Conservation (phyloP, 192 early-diverging fungal genomes). For the Mortierella antarctica region DNA sequence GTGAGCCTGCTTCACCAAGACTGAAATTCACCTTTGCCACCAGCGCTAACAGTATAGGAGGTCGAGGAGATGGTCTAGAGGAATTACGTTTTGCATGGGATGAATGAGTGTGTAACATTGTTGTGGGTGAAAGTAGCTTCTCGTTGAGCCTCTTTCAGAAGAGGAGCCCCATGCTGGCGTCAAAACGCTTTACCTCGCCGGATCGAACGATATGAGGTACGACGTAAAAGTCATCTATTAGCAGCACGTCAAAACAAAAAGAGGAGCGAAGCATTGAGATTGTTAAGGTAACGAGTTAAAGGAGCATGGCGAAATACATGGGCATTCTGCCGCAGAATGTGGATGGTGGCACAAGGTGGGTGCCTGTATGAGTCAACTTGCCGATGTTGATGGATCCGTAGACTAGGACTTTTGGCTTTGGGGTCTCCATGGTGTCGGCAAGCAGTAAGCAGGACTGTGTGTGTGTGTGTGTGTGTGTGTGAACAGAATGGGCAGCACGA, state of each 20-base stretch:
- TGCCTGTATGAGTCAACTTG: not conserved
- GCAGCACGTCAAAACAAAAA: not conserved
- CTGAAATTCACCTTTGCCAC: constrained; percentile 70
- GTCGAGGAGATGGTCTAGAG: constrained; percentile 56
- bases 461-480: not conserved
- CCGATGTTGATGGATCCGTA: constrained; percentile 83
- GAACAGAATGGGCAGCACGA: not conserved
- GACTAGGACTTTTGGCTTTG: constrained; percentile 59
- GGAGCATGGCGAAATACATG: not conserved
- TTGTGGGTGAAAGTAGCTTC: no score
- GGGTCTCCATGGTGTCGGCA: not conserved
- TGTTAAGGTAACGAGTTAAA: not conserved
- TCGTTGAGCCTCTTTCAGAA: no score
- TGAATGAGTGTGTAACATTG: constrained; percentile 2
- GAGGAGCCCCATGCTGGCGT: not conserved
- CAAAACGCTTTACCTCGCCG: constrained; percentile 59
- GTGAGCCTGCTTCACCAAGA: not conserved
- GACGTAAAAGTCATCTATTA: constrained; percentile 74
- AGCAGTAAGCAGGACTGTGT: no score
- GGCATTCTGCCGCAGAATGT: no score
- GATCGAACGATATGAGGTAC: constrained; percentile 78
- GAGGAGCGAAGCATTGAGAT: not conserved
- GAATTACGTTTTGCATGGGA: not conserved
- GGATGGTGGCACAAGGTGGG: no score
- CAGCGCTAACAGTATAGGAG: constrained; percentile 64